phyloP scores from a whole-genome alignment of 768 basidiomycete genomes.

The Dictyophora rubrovolvata region DNA sequence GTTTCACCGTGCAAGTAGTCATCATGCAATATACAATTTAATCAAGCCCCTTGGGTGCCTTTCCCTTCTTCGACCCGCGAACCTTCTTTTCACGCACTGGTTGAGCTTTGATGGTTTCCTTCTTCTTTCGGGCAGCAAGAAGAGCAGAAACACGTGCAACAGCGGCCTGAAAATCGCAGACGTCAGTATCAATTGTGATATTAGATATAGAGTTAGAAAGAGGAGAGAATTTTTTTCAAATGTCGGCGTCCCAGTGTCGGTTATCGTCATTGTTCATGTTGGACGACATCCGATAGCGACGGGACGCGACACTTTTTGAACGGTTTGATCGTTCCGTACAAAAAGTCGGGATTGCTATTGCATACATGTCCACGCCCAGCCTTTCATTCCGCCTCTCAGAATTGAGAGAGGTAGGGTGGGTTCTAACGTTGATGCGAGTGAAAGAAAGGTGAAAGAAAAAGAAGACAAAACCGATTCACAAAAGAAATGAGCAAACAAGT shows the following conservation, averaged over 20 bases:
- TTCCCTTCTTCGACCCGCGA: slow-evolving; percentile 10
- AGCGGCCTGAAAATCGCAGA: slow-evolving; percentile 41
- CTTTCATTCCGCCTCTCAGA: slow-evolving; percentile 53
- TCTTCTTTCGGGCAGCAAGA: slow-evolving; percentile 2
- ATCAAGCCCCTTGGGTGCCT: slow-evolving; percentile 8
- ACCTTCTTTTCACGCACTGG: slow-evolving; percentile 8
- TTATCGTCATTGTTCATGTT: slow-evolving; percentile 40
- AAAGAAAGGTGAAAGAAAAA: not conserved
- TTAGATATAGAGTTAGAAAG: slow-evolving; percentile 7
- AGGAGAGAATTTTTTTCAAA: slow-evolving; percentile 15
- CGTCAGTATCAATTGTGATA: not conserved
- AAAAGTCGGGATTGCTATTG: slow-evolving; percentile 48
- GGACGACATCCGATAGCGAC: slow-evolving; percentile 75
- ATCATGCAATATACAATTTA: not conserved
- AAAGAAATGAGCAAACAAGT: slow-evolving; percentile 21
- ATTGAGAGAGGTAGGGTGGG: slow-evolving; percentile 52
- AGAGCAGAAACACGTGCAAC: slow-evolving; percentile 67
- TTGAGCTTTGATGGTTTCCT: slow-evolving; percentile 6
- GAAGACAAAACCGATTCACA: slow-evolving; percentile 4
- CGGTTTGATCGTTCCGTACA: slow-evolving; percentile 49
- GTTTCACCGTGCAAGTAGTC: not conserved
- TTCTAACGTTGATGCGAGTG: slow-evolving; percentile 81
- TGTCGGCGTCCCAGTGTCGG: slow-evolving; percentile 74
- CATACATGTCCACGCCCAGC: slow-evolving; percentile 92
- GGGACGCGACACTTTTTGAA: slow-evolving; percentile 42